A percentile compares a stretch with the other conserved stretches of the same genome.
Evolutionary conservation across 2,329 filamentous ascomycete genomes (phyloP).

Genomic region (Cladosporium sp.): DNA sequence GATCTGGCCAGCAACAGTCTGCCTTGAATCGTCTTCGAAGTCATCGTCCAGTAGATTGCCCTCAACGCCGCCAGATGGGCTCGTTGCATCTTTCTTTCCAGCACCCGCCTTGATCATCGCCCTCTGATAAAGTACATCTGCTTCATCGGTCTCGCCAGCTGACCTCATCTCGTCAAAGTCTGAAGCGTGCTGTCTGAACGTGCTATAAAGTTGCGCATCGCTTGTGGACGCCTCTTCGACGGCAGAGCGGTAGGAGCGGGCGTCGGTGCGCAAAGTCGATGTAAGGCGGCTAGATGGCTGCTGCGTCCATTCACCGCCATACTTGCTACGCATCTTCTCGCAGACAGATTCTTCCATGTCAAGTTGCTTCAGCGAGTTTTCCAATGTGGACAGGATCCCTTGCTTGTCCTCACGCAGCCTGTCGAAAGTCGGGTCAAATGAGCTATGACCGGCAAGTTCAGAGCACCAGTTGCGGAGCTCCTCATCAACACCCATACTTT

Average conservation of each 20-base stretch:
- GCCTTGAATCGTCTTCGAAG: conserved; percentile 73
- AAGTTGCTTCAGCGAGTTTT: conserved; percentile 78
- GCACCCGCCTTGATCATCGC: conserved; percentile 75
- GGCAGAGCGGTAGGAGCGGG: conserved; percentile 81
- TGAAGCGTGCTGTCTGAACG: conserved; percentile 76
- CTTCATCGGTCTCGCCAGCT: conserved; percentile 79
- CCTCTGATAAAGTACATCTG: conserved; percentile 82
- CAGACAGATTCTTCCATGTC: conserved; percentile 98
- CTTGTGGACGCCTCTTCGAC: conserved; percentile 85
- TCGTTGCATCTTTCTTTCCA: conserved; percentile 59
- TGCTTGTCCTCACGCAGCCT: conserved; percentile 73
- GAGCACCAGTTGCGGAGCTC: conserved; percentile 94
- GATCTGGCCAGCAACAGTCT: conserved; percentile 86
- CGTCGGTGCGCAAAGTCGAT: conserved; percentile 78
- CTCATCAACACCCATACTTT: conserved; percentile 74
- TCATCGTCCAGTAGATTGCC: conserved; percentile 86
- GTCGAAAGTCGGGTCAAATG: conserved; percentile 75
- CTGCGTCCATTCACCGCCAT: conserved; percentile 92
- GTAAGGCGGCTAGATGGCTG: conserved; percentile 90
- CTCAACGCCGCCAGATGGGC: conserved; percentile 40
- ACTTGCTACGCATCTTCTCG: conserved; percentile 98
- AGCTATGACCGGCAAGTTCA: conserved; percentile 80
- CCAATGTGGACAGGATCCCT: conserved; percentile 66
- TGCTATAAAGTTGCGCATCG: conserved; percentile 76
- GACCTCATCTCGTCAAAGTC: conserved; percentile 95